Evolutionary conservation across 2,329 filamentous ascomycete species (phyloP).

Genomic region (Alternaria gansuensis): DNA sequence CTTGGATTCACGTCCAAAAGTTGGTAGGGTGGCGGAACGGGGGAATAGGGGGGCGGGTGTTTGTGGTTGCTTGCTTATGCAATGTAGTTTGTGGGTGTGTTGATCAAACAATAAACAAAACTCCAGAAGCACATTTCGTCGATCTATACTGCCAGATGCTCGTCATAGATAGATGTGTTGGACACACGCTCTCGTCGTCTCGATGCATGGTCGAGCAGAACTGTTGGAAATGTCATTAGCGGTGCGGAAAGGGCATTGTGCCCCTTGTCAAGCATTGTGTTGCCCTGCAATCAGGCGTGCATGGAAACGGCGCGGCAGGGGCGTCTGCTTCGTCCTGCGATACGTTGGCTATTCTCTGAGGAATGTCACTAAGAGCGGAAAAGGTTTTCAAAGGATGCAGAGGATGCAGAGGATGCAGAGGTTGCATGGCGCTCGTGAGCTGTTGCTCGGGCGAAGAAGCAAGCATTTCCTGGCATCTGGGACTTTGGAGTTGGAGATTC

Average conservation of each 20-base stretch:
- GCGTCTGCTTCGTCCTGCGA: conserved; percentile 3
- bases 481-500: background rate
- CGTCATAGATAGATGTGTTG: background rate
- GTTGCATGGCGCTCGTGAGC: conserved; percentile 18
- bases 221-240: background rate
- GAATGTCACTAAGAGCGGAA: conserved; percentile 11
- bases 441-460: conserved; percentile 6
- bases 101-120: conserved; percentile 5
- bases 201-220: background rate
- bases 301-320: conserved; percentile 16
- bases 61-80: conserved; percentile 4
- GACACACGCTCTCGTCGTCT: background rate
- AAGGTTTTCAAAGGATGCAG: conserved; percentile 2
- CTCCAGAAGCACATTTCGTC: conserved; percentile 5
- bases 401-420: background rate
- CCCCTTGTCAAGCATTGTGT: conserved; percentile 5
- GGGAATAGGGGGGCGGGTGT: conserved; percentile 4
- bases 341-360: conserved; percentile 13
- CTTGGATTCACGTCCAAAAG: background rate
- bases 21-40: conserved; percentile 4
- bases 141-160: background rate
- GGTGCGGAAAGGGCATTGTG: background rate
- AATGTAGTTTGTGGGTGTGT: background rate
- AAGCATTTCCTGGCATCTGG: background rate
- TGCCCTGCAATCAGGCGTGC: conserved; percentile 12